Evolutionary conservation across 257 asterid species (phyloP).

Genomic region (Solanum corneliomulleri): DNA sequence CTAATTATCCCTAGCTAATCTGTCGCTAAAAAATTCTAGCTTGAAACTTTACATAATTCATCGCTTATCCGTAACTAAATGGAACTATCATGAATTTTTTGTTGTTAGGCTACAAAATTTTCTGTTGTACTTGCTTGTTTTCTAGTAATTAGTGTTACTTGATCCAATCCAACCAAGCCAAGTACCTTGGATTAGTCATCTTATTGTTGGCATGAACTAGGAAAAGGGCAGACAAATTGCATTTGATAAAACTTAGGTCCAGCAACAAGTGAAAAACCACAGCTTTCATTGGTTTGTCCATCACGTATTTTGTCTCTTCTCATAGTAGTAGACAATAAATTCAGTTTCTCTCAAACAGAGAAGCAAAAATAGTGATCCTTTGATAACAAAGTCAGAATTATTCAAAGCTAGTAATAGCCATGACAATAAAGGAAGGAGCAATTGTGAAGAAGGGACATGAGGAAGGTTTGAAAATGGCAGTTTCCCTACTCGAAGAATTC

Average conservation of each 20-base stretch:
- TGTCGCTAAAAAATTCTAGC: too few species aligned
- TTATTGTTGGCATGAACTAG: neutral
- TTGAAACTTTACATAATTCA: too few species aligned
- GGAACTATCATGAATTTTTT: neutral
- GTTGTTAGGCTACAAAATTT: neutral
- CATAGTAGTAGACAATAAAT: neutral
- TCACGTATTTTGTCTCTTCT: too few species aligned
- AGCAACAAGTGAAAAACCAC: neutral
- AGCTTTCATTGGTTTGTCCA: constrained; percentile 16
- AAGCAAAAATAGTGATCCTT: neutral
- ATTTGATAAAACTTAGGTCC: neutral
- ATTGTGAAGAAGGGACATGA: constrained; percentile 37
- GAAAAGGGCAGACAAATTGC: neutral
- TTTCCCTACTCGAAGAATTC: constrained; percentile 50
- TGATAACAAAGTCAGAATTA: neutral
- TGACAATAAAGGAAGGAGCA: constrained; percentile 72
- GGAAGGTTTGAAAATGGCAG: constrained; percentile 43
- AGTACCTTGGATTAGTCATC: neutral
- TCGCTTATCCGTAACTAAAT: neutral
- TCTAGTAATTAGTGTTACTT: too few species aligned
- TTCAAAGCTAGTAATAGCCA: neutral
- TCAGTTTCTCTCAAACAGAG: neutral
- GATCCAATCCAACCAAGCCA: too few species aligned
- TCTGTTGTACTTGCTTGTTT: too few species aligned
- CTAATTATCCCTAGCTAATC: too few species aligned